Conservation (phyloP, 345 rosid species). For the Eucalyptus melliodora region DNA sequence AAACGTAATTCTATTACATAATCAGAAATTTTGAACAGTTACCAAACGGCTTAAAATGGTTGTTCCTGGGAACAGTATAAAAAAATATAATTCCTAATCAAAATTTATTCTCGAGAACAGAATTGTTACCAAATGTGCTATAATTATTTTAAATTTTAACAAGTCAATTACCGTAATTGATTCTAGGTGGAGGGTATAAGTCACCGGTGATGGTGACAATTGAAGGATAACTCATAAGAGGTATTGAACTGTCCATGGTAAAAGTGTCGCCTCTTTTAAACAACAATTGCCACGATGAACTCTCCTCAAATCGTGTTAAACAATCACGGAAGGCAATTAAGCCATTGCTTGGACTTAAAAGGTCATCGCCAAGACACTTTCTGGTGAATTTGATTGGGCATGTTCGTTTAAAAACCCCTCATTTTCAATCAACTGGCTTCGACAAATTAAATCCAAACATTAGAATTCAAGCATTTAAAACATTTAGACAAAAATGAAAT, state of each 20-base stretch:
- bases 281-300: neutral
- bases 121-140: no score
- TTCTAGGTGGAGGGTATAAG: no score
- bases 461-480: neutral
- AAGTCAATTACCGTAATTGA: neutral
- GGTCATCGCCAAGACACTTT: neutral
- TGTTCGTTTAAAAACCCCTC: neutral
- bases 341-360: neutral
- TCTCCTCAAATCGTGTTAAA: neutral
- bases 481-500: neutral
- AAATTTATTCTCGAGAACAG: no score
- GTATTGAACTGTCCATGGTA: neutral
- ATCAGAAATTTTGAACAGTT: rapidly evolving
- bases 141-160: neutral
- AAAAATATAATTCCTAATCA: no score
- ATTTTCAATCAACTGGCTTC: neutral
- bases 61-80: rapidly evolving
- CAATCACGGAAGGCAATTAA: neutral
- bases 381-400: neutral
- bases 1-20: no score
- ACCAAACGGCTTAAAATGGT: no score
- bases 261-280: neutral
- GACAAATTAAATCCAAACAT: neutral
- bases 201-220: neutral
- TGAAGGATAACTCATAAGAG: neutral